Conservation (phyloP, 352 stramenopile species). For the Vaucheria bursata region DNA sequence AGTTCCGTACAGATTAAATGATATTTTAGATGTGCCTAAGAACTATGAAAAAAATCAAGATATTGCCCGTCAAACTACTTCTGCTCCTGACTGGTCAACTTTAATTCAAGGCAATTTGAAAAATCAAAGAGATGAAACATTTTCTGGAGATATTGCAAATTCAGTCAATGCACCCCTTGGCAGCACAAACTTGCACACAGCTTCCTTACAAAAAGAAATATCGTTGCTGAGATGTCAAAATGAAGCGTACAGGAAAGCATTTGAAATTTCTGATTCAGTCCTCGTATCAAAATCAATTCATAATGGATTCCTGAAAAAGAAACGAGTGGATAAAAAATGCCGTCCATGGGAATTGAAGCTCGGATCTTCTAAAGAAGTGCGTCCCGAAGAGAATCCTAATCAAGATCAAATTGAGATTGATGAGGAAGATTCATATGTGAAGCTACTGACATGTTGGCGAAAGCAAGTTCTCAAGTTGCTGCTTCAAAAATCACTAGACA, state of each 20-base stretch:
- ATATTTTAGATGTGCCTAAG: too few relatives aligned
- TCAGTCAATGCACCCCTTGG: too few relatives aligned
- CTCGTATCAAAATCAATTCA: not conserved
- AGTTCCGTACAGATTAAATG: too few relatives aligned
- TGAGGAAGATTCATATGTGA: conserved; percentile 11
- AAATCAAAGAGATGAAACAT: too few relatives aligned
- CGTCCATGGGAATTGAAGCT: too few relatives aligned
- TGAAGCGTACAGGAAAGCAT: not conserved
- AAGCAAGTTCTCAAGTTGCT: conserved; percentile 38
- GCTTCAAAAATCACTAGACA: conserved; percentile 10
- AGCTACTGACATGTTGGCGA: conserved; percentile 35
- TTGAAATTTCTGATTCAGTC: not conserved
- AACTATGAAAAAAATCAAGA: too few relatives aligned
- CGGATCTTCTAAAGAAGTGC: too few relatives aligned
- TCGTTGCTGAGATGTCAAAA: not conserved
- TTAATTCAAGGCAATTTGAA: too few relatives aligned
- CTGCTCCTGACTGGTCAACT: not conserved
- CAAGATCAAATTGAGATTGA: not conserved
- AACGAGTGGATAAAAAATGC: too few relatives aligned
- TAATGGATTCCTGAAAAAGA: not conserved
- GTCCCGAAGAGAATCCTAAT: too few relatives aligned
- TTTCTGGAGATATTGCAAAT: too few relatives aligned
- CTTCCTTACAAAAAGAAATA: not conserved
- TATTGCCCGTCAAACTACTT: too few relatives aligned
- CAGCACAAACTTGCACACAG: not conserved